These are phyloP conservation scores for Sugiyamaella paludigena DNA, from an alignment of 1,139 yeast species.

Conservation along the genomic window DNA sequence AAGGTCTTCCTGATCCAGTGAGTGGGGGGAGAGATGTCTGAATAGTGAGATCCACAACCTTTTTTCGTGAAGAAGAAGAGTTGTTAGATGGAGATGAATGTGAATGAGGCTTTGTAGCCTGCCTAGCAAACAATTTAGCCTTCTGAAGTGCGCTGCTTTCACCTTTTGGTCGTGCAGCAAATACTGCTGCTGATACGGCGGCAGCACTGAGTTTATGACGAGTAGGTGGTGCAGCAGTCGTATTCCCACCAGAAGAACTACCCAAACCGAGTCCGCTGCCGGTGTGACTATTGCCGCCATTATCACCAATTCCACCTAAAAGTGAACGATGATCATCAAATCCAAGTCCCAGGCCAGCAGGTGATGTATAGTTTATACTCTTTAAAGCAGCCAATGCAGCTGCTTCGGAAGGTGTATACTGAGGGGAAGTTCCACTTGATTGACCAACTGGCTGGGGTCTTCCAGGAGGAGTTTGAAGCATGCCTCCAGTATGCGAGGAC, in stretches of 20 bases:
- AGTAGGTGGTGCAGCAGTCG: not conserved
- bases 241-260: too few species aligned
- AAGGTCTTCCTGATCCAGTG: conserved; percentile 33
- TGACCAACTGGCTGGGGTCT: conserved; percentile 3
- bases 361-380: conserved; percentile 4
- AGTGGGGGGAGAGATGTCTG: conserved; percentile 30
- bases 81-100: conserved; percentile 14
- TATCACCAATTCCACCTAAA: not conserved
- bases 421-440: conserved; percentile 5
- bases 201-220: conserved; percentile 21
- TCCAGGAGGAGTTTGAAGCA: conserved; percentile 1
- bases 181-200: conserved; percentile 34
- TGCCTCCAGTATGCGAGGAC: too few species aligned
- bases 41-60: conserved; percentile 35
- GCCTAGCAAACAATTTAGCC: conserved; percentile 39
- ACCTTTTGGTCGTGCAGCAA: conserved; percentile 33
- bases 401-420: conserved; percentile 24
- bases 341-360: not conserved
- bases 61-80: conserved; percentile 26
- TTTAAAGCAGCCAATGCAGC: conserved; percentile 25
- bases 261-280: not conserved
- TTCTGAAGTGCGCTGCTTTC: conserved; percentile 31
- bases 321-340: not conserved
- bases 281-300: not conserved
- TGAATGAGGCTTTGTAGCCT: conserved; percentile 33